A percentile compares a stretch with the other conserved stretches of the same genome.
phyloP scores from a whole-genome alignment of 768 basidiomycete species.

The Coprinopsis cinerea region DNA sequence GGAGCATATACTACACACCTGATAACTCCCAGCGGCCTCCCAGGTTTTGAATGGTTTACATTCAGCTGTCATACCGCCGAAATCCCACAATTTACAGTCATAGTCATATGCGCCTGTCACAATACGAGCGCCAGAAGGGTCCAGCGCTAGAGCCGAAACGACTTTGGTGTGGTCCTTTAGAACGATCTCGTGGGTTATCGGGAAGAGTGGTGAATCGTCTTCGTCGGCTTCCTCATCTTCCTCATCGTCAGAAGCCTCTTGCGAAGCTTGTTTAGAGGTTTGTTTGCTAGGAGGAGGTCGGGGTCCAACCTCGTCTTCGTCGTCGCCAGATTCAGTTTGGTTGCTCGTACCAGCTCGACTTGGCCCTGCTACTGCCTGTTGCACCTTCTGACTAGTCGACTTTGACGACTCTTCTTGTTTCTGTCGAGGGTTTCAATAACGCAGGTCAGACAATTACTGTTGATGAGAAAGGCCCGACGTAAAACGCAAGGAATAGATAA shows the following conservation, averaged over 20 bases:
- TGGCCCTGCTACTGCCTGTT: not conserved
- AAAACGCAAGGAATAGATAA: constrained; percentile 2
- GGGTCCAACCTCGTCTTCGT: constrained; percentile 22
- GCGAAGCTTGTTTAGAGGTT: constrained; percentile 17
- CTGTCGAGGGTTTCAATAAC: no score
- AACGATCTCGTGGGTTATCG: constrained; percentile 83
- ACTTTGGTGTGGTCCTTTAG: constrained; percentile 97
- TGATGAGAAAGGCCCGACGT: no score
- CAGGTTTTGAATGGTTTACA: constrained; percentile 95
- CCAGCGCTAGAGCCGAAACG: constrained; percentile 85
- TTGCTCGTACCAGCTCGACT: no score
- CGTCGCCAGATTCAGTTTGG: constrained; percentile 7
- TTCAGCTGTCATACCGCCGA: constrained; percentile 91
- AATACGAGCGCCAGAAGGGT: constrained; percentile 90
- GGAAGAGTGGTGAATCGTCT: constrained; percentile 52
- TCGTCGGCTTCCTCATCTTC: constrained; percentile 53
- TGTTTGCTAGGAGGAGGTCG: no score
- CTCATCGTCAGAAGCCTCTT: constrained; percentile 33
- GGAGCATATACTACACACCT: constrained; percentile 50
- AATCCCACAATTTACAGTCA: constrained; percentile 98
- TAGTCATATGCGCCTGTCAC: constrained; percentile 94
- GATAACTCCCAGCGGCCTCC: constrained; percentile 91
- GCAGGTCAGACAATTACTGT: no score
- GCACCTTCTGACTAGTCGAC: not conserved
- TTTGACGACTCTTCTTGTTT: no score